Evolutionary conservation across 805 yeast genomes (phyloP), one percentile per base, ranked within the genome.

Genomic region (Yarrowia bubula): DNA sequence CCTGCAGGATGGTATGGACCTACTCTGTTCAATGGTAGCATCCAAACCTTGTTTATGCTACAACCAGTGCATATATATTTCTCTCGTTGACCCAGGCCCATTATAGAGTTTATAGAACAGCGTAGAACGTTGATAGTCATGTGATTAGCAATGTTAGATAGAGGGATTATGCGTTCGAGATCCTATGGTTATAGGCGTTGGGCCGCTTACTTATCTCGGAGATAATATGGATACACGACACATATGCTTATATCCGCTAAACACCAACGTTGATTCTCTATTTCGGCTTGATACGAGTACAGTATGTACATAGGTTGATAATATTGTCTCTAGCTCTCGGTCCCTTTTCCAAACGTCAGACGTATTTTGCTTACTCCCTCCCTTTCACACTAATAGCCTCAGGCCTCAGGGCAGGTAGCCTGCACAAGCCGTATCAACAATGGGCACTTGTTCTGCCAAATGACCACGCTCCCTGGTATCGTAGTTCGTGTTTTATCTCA

Each of bases 91-190:
- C 22, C 28, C 28, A 5, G 11, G 10, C 8, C 14, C 39, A 33
- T 10, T 22, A 48, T 48, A n/a, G 55, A 11, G 55, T 48, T 48
- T 14, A 18, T 35, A 14, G 55, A 48, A 48, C 41, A 17, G 35
- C 55, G 41, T 48, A 13, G 55, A 48, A 48, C 55, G 31, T 48
- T 48, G 55, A 35, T 2, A 13, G 53, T 32, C 39, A 33, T 35
- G 55, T 33, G 41, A 48, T 48, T 48, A 35, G 41, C 41, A 48
- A 35, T 17, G 53, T 48, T 10, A 33, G 51, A 47, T 47, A 47
- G 51, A 47, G 22, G 38, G 13, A 32, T 46, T 15, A 41, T 41
- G 18, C 43, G 38, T 35, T 10, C 38, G 8, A 22, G 28, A 22
- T 22, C 28, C 28, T 22, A 22, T 22, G 28, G 28, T 22, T 22